Evolutionary conservation across 148 eudicot genomes (phyloP).

Genomic region (Rhododendron griersonianum): DNA sequence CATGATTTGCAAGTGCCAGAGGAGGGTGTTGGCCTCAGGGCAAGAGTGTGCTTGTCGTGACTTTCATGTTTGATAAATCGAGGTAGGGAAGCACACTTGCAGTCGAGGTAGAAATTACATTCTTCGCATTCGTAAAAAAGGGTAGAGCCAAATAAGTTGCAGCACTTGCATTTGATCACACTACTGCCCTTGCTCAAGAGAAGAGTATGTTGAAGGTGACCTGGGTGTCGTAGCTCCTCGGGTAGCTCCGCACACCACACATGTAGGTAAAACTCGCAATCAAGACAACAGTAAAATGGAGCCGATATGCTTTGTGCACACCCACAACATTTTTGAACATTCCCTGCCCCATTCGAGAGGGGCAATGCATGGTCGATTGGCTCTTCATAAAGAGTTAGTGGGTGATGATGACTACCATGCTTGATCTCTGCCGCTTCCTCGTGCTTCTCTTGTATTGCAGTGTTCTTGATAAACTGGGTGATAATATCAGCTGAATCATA

Average conservation of each 20-base stretch:
- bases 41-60: background rate
- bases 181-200: background rate
- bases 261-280: background rate
- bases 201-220: background rate
- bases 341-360: background rate
- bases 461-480: background rate
- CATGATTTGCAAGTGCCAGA: background rate
- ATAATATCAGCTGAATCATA: background rate
- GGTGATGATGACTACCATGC: background rate
- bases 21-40: background rate
- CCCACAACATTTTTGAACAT: background rate
- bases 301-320: background rate
- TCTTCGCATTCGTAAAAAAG: background rate
- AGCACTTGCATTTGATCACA: rapidly evolving
- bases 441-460: background rate
- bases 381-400: background rate
- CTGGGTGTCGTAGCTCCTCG: background rate
- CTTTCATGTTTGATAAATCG: background rate
- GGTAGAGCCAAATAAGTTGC: no score
- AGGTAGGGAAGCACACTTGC: background rate
- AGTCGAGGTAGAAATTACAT: rapidly evolving
- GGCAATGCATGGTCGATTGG: background rate
- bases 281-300: background rate
- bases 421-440: background rate
- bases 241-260: background rate